Percentiles rank a stretch among this genome's conserved stretches.
Evolutionary conservation across 805 yeast species (phyloP).

Genomic region (Nakazawaea anatomiae): DNA sequence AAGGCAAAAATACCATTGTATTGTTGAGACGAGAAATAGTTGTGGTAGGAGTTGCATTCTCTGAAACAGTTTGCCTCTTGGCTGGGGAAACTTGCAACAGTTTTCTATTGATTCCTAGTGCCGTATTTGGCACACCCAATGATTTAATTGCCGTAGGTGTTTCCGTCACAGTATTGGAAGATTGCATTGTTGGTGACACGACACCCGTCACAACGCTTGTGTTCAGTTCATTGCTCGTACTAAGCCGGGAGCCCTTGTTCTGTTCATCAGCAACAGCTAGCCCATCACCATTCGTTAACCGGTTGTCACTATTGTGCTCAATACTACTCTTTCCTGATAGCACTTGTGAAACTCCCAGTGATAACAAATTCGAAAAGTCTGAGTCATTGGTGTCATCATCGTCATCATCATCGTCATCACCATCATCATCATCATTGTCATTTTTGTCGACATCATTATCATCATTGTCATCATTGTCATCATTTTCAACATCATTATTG

Average conservation of each 20-base stretch:
- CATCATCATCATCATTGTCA: no score
- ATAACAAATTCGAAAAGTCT: no score
- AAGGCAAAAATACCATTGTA: background rate
- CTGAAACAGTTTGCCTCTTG: background rate
- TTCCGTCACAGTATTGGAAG: background rate
- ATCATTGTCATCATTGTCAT: no score
- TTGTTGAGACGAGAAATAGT: background rate
- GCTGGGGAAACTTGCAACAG: background rate
- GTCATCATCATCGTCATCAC: no score
- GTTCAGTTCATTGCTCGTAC: background rate
- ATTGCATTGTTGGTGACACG: background rate
- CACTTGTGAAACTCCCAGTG: background rate
- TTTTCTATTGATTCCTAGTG: background rate
- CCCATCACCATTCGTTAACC: no score
- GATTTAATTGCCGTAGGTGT: background rate
- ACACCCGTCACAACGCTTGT: background rate
- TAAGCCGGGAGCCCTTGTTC: no score
- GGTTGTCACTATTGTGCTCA: no score
- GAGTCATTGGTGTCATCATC: no score
- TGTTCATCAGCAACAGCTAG: no score
- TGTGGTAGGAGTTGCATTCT: background rate
- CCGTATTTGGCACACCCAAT: background rate
- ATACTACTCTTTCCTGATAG: background rate
- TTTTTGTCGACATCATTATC: no score
- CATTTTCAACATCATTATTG: no score